Evolutionary conservation across 1,139 yeast species (phyloP), one percentile per base, ranked within the genome.

Genomic region (Geotrichum reessii): DNA sequence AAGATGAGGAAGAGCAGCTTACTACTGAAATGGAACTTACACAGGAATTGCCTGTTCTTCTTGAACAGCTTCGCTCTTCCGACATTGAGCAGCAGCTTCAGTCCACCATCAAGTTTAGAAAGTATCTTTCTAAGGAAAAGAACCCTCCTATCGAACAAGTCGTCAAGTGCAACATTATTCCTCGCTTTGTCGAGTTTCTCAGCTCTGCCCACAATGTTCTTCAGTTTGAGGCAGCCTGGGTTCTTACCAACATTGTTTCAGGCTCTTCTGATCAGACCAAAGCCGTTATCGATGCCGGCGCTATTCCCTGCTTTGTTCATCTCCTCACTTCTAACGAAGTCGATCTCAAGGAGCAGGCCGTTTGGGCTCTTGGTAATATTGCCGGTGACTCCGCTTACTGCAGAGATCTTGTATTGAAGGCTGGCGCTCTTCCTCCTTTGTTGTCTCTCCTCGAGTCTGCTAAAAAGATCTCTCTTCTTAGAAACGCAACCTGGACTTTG

Each of bases 161-260:
- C 56, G 92, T 95, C 65, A 86, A 89, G 71, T 81, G 92, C 60
- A 98, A 98, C 50, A 97, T 92, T 44, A 95, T 93, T 56, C 95
- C 97, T 58, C 84, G 85, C 58, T 83, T 93, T 73, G 97, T 95
- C 58, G 85, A 83, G 68, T 91, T 92, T 69, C 87, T 93, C 89
- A 77, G 79, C 62, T 84, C 86, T 58, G 81, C 83, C 56, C 89
- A 86, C 71, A 92, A 89, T 69, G 83, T 87, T 81, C 81, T 95
- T 67, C 99, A 93, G 75, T 83, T 93, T 70, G 99, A 93, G 77
- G 97, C 98, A 14, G 97, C 99, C 9, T 95, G 99, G 99, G 98
- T 99, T 21, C 81, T 93, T 68, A 95, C 99, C 58, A 93, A 93
- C 73, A 92, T 93, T 73, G 98, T 99, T 46, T 88, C 97, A n/a